Conservation (phyloP, 2,329 filamentous ascomycete species). For the Magnaporthales sp. region DNA sequence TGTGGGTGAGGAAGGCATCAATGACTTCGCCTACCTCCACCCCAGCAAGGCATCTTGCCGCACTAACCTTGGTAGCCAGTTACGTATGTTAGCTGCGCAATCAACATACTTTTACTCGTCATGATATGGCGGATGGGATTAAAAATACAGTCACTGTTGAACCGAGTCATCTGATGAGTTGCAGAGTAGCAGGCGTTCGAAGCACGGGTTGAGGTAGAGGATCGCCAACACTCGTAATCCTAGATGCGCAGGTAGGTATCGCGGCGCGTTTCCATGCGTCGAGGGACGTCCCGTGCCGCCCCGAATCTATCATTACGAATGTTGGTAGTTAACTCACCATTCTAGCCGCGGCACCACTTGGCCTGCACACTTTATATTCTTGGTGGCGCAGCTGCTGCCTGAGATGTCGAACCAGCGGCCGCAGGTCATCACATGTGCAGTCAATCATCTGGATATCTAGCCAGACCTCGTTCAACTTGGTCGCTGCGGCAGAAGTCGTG, state of each 20-base stretch:
- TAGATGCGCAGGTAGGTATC: neutral
- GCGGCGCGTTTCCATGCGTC: neutral
- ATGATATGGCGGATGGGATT: neutral
- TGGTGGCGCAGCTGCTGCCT: neutral
- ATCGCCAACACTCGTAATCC: neutral
- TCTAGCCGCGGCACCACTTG: neutral
- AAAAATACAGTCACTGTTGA: neutral
- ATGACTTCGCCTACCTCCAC: neutral
- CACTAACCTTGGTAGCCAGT: neutral
- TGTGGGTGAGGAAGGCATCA: neutral
- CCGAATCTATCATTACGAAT: neutral
- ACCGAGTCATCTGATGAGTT: neutral
- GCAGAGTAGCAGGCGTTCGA: neutral
- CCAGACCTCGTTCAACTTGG: neutral
- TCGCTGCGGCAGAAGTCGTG: neutral
- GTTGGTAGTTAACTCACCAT: neutral
- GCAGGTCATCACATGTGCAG: neutral
- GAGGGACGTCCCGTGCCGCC: neutral
- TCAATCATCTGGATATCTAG: neutral
- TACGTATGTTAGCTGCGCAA: neutral
- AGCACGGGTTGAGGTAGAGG: neutral
- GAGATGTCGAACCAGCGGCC: neutral
- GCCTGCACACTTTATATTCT: neutral
- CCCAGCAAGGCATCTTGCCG: neutral
- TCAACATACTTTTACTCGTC: neutral